These are phyloP conservation scores for Botrytis aclada DNA, from an alignment of 2,329 filamentous ascomycete species.

Conservation along the genomic window DNA sequence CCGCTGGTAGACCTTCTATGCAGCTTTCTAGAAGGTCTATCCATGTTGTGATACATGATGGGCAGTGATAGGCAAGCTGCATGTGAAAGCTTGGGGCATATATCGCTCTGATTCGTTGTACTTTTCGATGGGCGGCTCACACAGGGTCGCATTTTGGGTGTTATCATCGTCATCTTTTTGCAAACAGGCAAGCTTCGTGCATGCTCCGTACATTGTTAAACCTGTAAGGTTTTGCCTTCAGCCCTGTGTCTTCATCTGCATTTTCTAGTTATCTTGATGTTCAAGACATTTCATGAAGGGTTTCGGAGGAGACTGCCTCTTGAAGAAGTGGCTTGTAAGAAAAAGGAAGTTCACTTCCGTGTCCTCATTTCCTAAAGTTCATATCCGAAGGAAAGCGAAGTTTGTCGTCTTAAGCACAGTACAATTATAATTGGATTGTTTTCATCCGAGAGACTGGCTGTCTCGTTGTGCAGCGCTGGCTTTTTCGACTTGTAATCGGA, in stretches of 20 bases:
- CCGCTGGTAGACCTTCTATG: conserved; percentile 4
- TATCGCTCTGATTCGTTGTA: background rate
- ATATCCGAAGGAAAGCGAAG: background rate
- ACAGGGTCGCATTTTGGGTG: background rate
- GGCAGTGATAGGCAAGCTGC: background rate
- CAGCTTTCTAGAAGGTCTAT: conserved; percentile 6
- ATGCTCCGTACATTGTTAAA: background rate
- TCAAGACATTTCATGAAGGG: background rate
- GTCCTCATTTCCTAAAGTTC: background rate
- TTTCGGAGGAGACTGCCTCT: background rate
- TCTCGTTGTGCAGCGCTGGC: conserved; percentile 1
- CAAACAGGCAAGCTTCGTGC: conserved; percentile 2
- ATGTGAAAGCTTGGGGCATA: conserved; percentile 8
- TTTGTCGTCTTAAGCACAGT: background rate
- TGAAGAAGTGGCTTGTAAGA: background rate
- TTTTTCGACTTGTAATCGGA: background rate
- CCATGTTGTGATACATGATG: background rate
- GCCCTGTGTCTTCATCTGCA: background rate
- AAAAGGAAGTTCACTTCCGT: background rate
- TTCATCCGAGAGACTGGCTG: background rate
- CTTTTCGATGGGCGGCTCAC: background rate
- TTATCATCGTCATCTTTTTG: conserved; percentile 4
- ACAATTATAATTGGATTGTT: background rate
- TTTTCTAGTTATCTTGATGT: background rate
- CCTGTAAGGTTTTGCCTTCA: conserved; percentile 7